phyloP scores from a whole-genome alignment of 345 rosid genomes.

The Luvunga scandens region DNA sequence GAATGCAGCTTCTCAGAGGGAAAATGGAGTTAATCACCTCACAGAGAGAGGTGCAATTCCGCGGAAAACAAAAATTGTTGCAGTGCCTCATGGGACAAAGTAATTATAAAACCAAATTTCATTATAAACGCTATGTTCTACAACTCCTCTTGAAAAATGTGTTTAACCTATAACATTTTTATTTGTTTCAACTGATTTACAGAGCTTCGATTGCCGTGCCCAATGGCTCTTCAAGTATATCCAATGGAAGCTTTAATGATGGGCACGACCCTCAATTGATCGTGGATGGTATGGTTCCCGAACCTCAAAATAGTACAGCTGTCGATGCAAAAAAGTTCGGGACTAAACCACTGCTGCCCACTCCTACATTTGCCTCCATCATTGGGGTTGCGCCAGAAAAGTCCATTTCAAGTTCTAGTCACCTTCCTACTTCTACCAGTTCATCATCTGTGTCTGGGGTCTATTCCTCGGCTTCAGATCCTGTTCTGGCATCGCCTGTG shows the following conservation, averaged over 20 bases:
- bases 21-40: conserved; percentile 43
- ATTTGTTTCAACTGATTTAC: conserved; percentile 13
- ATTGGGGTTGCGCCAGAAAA: conserved; percentile 36
- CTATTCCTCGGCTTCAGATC: conserved; percentile 39
- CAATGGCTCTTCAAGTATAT: conserved; percentile 37
- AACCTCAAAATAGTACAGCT: conserved; percentile 21
- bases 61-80: conserved; percentile 37
- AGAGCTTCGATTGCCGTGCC: conserved; percentile 34
- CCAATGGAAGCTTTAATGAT: conserved; percentile 37
- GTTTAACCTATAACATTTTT: background rate
- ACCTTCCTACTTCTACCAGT: conserved; percentile 15
- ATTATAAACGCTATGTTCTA: background rate
- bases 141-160: background rate
- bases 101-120: conserved; percentile 27
- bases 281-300: conserved; percentile 17
- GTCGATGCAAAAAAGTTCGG: conserved; percentile 24
- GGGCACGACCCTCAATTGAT: conserved; percentile 16
- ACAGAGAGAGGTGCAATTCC: conserved; percentile 34
- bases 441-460: conserved; percentile 33
- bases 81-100: conserved; percentile 40
- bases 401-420: conserved; percentile 20
- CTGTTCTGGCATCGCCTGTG: conserved; percentile 35
- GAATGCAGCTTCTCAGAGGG: conserved; percentile 50
- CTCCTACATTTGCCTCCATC: conserved; percentile 24
- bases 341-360: conserved; percentile 4